Conservation (phyloP, 139 green algal genomes). For the Chlamydomonas schloesseri region DNA sequence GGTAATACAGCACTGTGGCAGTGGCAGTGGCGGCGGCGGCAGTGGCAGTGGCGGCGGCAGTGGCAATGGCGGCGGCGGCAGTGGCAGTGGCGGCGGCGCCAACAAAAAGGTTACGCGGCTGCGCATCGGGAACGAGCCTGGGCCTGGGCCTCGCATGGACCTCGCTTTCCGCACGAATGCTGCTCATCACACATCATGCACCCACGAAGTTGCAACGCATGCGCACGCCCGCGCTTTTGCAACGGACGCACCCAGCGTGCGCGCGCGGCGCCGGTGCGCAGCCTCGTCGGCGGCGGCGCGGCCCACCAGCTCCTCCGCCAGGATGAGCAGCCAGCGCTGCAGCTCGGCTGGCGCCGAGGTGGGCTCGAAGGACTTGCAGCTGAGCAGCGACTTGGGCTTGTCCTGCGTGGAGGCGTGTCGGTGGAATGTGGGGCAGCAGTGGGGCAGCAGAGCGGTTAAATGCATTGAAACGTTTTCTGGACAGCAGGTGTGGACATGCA, state of each 20-base stretch:
- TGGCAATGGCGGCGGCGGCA: too few species aligned
- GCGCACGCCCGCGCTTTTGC: background rate
- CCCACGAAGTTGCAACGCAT: too few species aligned
- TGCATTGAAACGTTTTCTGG: background rate
- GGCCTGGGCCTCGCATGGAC: too few species aligned
- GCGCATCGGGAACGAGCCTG: too few species aligned
- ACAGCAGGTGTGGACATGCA: too few species aligned
- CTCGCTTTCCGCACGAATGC: too few species aligned
- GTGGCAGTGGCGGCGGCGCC: too few species aligned
- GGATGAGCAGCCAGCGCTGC: conserved; percentile 72
- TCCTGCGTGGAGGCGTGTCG: background rate
- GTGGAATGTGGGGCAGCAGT: background rate
- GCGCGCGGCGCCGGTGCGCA: conserved; percentile 59
- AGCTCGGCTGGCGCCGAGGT: conserved; percentile 62
- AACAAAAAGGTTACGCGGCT: too few species aligned
- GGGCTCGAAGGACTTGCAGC: conserved; percentile 84
- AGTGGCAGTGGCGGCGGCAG: too few species aligned
- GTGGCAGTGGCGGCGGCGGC: too few species aligned
- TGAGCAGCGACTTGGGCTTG: conserved; percentile 58
- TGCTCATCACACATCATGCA: too few species aligned
- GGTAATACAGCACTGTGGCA: conserved; percentile 48
- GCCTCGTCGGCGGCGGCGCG: conserved; percentile 70
- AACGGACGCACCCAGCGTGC: conserved; percentile 62
- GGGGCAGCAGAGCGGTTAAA: too few species aligned
- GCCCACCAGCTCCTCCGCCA: conserved; percentile 82